A percentile compares a stretch with the other conserved stretches of the same genome.
Evolutionary conservation across 768 basidiomycete species (phyloP).

Genomic region (Russula emetica): DNA sequence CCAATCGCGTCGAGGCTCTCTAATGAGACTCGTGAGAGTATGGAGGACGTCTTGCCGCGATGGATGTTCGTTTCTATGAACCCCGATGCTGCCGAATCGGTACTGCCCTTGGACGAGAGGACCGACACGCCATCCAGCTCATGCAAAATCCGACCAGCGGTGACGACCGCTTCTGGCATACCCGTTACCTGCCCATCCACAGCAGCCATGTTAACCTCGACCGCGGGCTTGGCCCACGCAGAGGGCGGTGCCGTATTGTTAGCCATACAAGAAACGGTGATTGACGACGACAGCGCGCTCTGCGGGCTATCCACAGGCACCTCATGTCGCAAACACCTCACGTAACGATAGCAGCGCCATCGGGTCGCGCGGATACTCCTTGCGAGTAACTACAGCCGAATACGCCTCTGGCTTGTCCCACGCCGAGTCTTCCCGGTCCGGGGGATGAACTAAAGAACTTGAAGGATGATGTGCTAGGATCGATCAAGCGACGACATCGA

Average conservation of each 20-base stretch:
- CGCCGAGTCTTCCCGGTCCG: conserved; percentile 52
- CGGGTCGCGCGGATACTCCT: conserved; percentile 60
- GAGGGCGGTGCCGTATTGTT: conserved; percentile 33
- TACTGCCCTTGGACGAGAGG: conserved; percentile 30
- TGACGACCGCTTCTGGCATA: conserved; percentile 36
- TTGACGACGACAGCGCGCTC: conserved; percentile 28
- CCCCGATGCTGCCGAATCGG: conserved; percentile 28
- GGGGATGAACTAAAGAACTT: conserved; percentile 47
- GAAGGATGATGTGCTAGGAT: conserved; percentile 39
- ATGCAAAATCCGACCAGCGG: conserved; percentile 45
- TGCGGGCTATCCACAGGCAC: conserved; percentile 37
- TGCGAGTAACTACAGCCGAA: conserved; percentile 56
- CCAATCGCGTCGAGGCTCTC: conserved; percentile 41
- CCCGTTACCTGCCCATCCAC: conserved; percentile 48
- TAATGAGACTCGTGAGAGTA: conserved; percentile 37
- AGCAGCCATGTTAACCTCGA: conserved; percentile 47
- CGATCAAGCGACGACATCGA: conserved; percentile 28
- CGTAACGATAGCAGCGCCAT: conserved; percentile 54
- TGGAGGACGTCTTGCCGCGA: conserved; percentile 40
- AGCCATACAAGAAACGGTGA: conserved; percentile 25
- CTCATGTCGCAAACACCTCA: conserved; percentile 58
- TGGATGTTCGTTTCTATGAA: conserved; percentile 39
- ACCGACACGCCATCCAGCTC: conserved; percentile 38
- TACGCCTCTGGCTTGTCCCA: conserved; percentile 62
- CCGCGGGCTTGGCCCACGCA: conserved; percentile 56